Percentiles rank a stretch among this genome's conserved stretches.
These are phyloP conservation scores for Usnea hakonensis DNA, from an alignment of 495 filamentous ascomycete species.

Conservation along the genomic window DNA sequence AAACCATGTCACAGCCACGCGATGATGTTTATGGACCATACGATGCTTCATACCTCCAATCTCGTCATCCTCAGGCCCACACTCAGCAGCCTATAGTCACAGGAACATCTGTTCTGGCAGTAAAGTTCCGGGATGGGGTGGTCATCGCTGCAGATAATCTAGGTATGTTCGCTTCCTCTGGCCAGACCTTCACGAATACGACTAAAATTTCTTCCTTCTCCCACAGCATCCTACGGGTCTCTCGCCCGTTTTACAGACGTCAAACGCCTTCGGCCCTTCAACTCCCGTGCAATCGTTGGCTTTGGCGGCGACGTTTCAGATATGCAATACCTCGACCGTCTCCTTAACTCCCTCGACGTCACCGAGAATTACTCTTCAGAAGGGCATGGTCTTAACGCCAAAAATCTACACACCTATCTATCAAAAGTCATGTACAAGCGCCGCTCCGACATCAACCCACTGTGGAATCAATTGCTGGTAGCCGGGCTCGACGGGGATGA, in stretches of 20 bases:
- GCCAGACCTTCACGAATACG: neutral
- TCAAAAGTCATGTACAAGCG: conserved; percentile 90
- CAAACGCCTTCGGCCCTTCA: conserved; percentile 77
- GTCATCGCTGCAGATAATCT: conserved; percentile 96
- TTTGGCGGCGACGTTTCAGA: conserved; percentile 94
- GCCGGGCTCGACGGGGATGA: conserved; percentile 73
- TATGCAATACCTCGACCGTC: conserved; percentile 95
- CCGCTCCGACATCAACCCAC: conserved; percentile 88
- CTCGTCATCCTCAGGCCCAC: conserved; percentile 64
- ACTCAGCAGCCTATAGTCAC: conserved; percentile 90
- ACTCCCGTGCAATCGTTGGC: conserved; percentile 62
- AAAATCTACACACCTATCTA: conserved; percentile 92
- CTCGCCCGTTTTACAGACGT: conserved; percentile 95
- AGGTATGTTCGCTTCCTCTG: conserved; percentile 43
- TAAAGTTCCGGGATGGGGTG: conserved; percentile 94
- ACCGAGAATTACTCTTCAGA: conserved; percentile 70
- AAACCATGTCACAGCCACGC: conserved; percentile 56
- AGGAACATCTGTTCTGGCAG: conserved; percentile 85
- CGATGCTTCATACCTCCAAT: conserved; percentile 72
- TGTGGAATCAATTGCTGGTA: conserved; percentile 93
- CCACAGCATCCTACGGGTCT: conserved; percentile 87
- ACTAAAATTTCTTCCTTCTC: neutral
- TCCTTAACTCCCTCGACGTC: conserved; percentile 77
- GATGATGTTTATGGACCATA: conserved; percentile 95
- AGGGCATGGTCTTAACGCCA: conserved; percentile 60